Conservation (phyloP, 2,329 filamentous ascomycete species). For the Sporothrix curviconia region DNA sequence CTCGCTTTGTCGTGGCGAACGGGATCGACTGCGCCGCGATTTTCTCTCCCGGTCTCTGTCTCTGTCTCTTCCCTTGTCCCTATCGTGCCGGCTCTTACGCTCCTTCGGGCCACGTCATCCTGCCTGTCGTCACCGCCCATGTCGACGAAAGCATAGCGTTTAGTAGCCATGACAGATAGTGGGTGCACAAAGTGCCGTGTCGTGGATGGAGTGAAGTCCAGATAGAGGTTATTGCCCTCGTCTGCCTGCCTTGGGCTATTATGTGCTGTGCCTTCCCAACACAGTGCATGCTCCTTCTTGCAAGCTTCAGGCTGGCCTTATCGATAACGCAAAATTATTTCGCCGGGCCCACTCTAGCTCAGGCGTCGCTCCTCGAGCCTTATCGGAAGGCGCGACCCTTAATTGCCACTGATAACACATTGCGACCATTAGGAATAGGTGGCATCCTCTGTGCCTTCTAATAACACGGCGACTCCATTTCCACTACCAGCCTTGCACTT, state of each 20-base stretch:
- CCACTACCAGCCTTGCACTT: not conserved
- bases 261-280: too few species aligned
- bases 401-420: conserved; percentile 12
- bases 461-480: not conserved
- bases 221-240: too few species aligned
- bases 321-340: conserved; percentile 18
- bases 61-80: conserved; percentile 32
- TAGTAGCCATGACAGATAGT: conserved; percentile 31
- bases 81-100: conserved; percentile 41
- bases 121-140: conserved; percentile 58
- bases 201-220: too few species aligned
- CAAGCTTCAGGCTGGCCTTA: conserved; percentile 6
- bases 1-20: conserved; percentile 21
- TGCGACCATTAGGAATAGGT: conserved; percentile 11
- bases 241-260: too few species aligned
- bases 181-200: not conserved
- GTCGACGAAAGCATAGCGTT: conserved; percentile 60
- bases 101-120: conserved; percentile 24
- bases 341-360: conserved; percentile 3
- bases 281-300: not conserved
- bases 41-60: not conserved
- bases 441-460: not conserved
- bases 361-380: not conserved
- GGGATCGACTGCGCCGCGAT: conserved; percentile 24
- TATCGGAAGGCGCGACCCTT: conserved; percentile 2